Conservation (phyloP, 2,329 filamentous ascomycete species). For the Talaromyces sp. region DNA sequence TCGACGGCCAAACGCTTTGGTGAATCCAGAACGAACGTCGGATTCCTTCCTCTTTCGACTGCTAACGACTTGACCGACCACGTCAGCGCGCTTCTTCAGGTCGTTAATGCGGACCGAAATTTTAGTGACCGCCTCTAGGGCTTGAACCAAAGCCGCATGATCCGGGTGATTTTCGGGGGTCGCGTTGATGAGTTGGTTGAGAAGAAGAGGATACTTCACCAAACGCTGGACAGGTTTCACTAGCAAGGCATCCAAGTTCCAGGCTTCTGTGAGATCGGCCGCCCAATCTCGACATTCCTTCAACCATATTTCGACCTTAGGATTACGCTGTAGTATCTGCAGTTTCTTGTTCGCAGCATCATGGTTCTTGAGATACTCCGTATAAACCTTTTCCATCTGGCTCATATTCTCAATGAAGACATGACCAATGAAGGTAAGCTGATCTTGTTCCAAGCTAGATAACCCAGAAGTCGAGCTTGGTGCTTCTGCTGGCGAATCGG, state of each 20-base stretch:
- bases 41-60: conserved; percentile 82
- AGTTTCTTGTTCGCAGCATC: conserved; percentile 62
- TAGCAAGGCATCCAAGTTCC: conserved; percentile 92
- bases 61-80: conserved; percentile 83
- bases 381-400: conserved; percentile 63
- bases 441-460: conserved; percentile 56
- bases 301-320: conserved; percentile 74
- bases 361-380: conserved; percentile 63
- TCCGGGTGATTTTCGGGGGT: conserved; percentile 85
- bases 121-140: conserved; percentile 65
- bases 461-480: conserved; percentile 28
- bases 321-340: conserved; percentile 47
- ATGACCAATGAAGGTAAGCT: conserved; percentile 56
- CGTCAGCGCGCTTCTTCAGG: conserved; percentile 88
- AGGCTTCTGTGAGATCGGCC: conserved; percentile 86
- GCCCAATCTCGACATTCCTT: conserved; percentile 90
- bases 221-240: conserved; percentile 96
- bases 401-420: conserved; percentile 56
- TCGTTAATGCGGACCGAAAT: conserved; percentile 77
- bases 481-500: conserved; percentile 31
- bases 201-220: conserved; percentile 85
- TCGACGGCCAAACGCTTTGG: conserved; percentile 84
- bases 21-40: conserved; percentile 77
- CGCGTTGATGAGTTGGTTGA: conserved; percentile 73
- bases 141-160: conserved; percentile 64